Percentiles rank a stretch among this genome's conserved stretches.
These are phyloP conservation scores for Acaromyces ingoldii DNA, from an alignment of 1,284 basidiomycete species.

Conservation along the genomic window DNA sequence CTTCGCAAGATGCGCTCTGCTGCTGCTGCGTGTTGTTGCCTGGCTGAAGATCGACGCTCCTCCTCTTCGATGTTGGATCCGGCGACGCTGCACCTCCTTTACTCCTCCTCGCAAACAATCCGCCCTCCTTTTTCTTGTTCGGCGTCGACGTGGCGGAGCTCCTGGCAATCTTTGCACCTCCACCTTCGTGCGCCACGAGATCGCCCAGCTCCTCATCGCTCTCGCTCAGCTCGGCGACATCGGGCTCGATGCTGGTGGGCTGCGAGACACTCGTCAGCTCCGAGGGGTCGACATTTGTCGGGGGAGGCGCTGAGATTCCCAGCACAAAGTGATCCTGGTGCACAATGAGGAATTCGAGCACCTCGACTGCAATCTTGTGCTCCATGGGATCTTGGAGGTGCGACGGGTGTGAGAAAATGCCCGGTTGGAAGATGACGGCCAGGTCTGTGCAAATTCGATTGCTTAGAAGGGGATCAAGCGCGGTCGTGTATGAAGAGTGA, in stretches of 20 bases:
- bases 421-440: slow-evolving; percentile 50
- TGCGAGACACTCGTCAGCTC: slow-evolving; percentile 41
- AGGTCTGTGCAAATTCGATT: slow-evolving; percentile 19
- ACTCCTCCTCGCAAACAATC: neutral
- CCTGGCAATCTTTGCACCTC: slow-evolving; percentile 28
- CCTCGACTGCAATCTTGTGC: slow-evolving; percentile 78
- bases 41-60: no score
- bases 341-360: slow-evolving; percentile 88
- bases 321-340: slow-evolving; percentile 50
- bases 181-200: slow-evolving; percentile 43
- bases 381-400: slow-evolving; percentile 60
- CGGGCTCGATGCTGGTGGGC: slow-evolving; percentile 15
- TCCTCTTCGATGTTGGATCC: neutral
- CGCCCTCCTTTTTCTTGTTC: neutral
- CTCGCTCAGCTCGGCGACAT: slow-evolving; percentile 24
- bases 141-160: neutral
- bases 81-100: neutral
- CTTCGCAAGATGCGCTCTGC: neutral
- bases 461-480: neutral
- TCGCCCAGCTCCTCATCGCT: slow-evolving; percentile 49
- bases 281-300: slow-evolving; percentile 26
- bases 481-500: no score
- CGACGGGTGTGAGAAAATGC: slow-evolving; percentile 70
- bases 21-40: no score
- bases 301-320: slow-evolving; percentile 37